phyloP scores from a whole-genome alignment of 2,329 filamentous ascomycete species.

The Cordyceps cateniannulata region DNA sequence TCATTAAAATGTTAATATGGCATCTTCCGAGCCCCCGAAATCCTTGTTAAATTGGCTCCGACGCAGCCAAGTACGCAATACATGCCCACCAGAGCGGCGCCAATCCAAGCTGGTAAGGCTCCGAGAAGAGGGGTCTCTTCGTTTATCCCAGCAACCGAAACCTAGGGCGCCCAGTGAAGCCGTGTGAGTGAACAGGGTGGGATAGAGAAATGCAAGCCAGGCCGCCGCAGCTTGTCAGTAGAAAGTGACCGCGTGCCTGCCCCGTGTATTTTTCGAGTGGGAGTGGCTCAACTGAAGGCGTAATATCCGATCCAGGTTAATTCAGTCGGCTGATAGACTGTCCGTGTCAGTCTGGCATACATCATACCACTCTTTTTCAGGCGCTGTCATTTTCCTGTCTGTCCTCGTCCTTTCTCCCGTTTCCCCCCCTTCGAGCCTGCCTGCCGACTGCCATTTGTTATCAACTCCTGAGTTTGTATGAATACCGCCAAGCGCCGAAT shows the following conservation, averaged over 20 bases:
- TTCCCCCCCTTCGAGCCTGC: not conserved
- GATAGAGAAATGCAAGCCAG: not conserved
- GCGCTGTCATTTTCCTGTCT: too few relatives aligned
- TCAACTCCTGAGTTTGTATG: not conserved
- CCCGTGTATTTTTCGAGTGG: not conserved
- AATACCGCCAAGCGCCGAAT: not conserved
- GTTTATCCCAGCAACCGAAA: not conserved
- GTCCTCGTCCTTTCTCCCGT: not conserved
- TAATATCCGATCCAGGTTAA: not conserved
- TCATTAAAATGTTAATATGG: not conserved
- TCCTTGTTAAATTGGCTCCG: not conserved
- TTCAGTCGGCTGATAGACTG: not conserved
- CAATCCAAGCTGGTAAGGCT: conserved; percentile 1
- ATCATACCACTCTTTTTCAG: not conserved
- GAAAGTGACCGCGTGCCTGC: not conserved
- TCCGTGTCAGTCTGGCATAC: not conserved
- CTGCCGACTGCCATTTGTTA: not conserved
- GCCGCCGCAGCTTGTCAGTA: not conserved
- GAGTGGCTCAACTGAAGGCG: not conserved
- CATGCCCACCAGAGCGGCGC: not conserved
- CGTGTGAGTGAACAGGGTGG: not conserved
- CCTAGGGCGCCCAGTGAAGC: not conserved
- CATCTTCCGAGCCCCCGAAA: not conserved
- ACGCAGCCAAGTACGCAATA: not conserved
- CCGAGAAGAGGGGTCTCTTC: conserved; percentile 3